Evolutionary conservation across 2,329 filamentous ascomycete genomes (phyloP), one percentile per base, ranked within the genome.

Genomic region (Alternaria triticimaculans): DNA sequence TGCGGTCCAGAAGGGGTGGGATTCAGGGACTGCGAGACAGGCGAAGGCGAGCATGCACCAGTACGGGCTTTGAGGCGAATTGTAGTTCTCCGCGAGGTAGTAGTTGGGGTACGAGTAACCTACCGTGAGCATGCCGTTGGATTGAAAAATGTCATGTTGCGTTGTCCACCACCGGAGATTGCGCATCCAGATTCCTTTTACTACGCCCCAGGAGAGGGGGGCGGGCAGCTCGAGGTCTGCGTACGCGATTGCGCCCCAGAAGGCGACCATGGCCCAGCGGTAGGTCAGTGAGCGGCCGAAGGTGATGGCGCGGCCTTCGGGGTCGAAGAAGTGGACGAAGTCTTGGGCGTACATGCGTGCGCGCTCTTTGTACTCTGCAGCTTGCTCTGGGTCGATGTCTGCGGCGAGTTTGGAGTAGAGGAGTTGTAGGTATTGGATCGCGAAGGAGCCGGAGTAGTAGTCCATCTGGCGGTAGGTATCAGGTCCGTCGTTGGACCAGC

Each of bases 41-140:
- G 92, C 91, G 74, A 94, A 94, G 1, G 90, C 88, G 21, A 94
- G 83, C 80, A 92, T 94, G 56, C 90, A 91, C 92, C 92, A 94
- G 78, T 94, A 94, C 71, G 91, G 81, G 2, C 80, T 82, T 12
- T 90, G 90, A 0, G 92, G 91, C 10, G 90, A 93, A 79, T 94
- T 94, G 81, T 94, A 94, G 76, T 94, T 94, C 80, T 94, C 92
- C 0, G 91, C 90, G 81, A 94, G 87, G 79, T 91, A 93, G 84
- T 91, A 92, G 75, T 93, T 94, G 15, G 91, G 90, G 74, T 93
- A 94, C 0, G 88, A 89, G 76, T 93, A 94, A 57, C 92, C 92
- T 62, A 93, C 87, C 3, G 88, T 92, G 62, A 94, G 82, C 54
- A 92, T 94, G 33, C 92, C 92, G 64, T 90, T 89, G 1, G 89